A percentile compares a stretch with the other conserved stretches of the same genome.
Conservation (phyloP, 2,329 filamentous ascomycete species). For the Cladophialophora exuberans region DNA sequence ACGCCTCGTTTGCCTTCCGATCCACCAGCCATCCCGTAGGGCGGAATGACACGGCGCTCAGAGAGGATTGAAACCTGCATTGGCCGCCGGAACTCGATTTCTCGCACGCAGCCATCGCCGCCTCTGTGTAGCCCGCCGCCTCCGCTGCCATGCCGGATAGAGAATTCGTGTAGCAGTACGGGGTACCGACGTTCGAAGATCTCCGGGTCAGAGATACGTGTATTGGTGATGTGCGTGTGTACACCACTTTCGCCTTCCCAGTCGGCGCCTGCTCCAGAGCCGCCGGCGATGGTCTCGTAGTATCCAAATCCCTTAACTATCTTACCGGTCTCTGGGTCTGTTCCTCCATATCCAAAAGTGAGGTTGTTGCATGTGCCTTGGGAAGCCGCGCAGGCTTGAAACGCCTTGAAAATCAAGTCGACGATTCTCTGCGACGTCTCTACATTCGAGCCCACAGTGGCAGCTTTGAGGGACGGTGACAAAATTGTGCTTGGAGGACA, state of each 20-base stretch:
- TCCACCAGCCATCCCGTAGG: constrained; percentile 83
- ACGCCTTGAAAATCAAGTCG: constrained; percentile 80
- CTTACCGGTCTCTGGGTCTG: constrained; percentile 43
- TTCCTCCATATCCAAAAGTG: constrained; percentile 80
- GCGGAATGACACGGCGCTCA: constrained; percentile 74
- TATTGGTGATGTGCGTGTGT: constrained; percentile 88
- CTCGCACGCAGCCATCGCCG: constrained; percentile 76
- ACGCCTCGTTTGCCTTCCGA: constrained; percentile 76
- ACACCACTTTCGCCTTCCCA: constrained; percentile 79
- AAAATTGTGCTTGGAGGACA: constrained; percentile 75
- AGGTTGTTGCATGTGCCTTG: constrained; percentile 86
- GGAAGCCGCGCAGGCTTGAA: constrained; percentile 75
- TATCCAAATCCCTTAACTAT: constrained; percentile 75
- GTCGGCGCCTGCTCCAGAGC: constrained; percentile 72
- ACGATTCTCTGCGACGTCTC: constrained; percentile 78
- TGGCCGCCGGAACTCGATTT: constrained; percentile 82
- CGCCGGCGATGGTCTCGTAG: constrained; percentile 85
- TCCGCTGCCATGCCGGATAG: constrained; percentile 65
- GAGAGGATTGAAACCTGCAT: constrained; percentile 80
- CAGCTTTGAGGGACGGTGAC: constrained; percentile 73
- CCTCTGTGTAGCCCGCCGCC: constrained; percentile 70
- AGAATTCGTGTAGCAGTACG: constrained; percentile 73
- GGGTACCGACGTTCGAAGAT: constrained; percentile 81
- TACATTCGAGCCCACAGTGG: constrained; percentile 82
- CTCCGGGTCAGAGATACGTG: constrained; percentile 80